A percentile compares a stretch with the other conserved stretches of the same genome.
Conservation (phyloP, 768 basidiomycete species). For the Leccinum sublutescens region DNA sequence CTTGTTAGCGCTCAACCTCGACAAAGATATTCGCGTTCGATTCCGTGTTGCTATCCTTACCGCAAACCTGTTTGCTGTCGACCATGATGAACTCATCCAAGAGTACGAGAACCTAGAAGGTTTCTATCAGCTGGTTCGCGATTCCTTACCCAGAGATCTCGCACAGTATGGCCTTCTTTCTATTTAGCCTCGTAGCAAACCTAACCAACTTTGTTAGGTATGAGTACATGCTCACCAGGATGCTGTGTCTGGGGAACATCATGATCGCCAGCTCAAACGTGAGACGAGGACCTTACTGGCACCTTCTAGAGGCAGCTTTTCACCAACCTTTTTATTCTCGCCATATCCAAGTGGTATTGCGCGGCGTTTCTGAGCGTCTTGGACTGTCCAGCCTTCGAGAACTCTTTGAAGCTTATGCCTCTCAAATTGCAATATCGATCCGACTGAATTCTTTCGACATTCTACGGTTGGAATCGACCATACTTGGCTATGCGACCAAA, state of each 20-base stretch:
- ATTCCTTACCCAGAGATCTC: constrained; percentile 43
- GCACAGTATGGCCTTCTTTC: constrained; percentile 43
- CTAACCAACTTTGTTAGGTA: constrained; percentile 44
- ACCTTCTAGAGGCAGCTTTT: constrained; percentile 69
- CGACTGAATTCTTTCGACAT: constrained; percentile 49
- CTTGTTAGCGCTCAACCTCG: constrained; percentile 54
- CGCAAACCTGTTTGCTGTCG: constrained; percentile 54
- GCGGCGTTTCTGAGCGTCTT: constrained; percentile 61
- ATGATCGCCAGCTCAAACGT: constrained; percentile 76
- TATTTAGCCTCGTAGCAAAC: constrained; percentile 5
- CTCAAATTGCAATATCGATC: constrained; percentile 72
- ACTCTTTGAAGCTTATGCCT: constrained; percentile 77
- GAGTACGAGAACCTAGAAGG: constrained; percentile 23
- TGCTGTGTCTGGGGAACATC: constrained; percentile 70
- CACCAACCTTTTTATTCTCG: constrained; percentile 30
- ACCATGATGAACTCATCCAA: constrained; percentile 29
- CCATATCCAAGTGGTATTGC: constrained; percentile 50
- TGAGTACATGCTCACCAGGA: constrained; percentile 73
- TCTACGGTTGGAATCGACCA: constrained; percentile 59
- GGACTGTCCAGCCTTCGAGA: constrained; percentile 58
- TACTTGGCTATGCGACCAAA: constrained; percentile 74
- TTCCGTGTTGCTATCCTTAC: constrained; percentile 68
- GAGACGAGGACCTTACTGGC: constrained; percentile 83
- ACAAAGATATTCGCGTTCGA: constrained; percentile 82
- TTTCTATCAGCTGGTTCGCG: constrained; percentile 48